These are phyloP conservation scores for Penstemon barbatus DNA, from an alignment of 257 asterid species.

Conservation along the genomic window DNA sequence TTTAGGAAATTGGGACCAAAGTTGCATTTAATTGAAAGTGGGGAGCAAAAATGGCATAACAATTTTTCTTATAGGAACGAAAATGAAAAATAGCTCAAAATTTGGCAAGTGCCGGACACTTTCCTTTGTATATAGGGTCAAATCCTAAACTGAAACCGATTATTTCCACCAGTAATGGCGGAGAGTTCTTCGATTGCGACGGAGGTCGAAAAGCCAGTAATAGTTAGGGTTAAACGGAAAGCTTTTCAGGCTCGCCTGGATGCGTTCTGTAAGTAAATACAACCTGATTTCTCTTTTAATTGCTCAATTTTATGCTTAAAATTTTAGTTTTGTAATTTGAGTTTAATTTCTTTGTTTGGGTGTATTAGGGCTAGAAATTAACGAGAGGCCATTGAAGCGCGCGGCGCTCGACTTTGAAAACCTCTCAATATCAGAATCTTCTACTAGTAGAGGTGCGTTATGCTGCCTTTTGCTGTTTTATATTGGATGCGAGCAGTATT, in stretches of 20 bases:
- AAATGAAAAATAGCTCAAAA: no score
- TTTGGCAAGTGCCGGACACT: no score
- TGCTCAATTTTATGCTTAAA: background rate
- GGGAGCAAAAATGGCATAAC: no score
- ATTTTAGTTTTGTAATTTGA: conserved; percentile 11
- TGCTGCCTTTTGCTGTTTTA: background rate
- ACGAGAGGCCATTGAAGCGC: conserved; percentile 72
- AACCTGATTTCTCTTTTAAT: background rate
- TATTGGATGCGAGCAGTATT: no score
- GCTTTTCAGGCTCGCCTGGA: conserved; percentile 56
- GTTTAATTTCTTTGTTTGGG: background rate
- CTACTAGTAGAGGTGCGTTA: conserved; percentile 55
- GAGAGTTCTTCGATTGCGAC: conserved; percentile 36
- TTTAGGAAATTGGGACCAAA: no score
- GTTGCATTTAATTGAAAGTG: no score
- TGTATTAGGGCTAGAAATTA: conserved; percentile 81
- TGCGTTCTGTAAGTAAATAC: conserved; percentile 66
- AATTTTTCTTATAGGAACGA: no score
- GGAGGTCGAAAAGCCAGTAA: conserved; percentile 50
- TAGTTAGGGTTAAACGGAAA: conserved; percentile 90
- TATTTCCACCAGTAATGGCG: conserved; percentile 42
- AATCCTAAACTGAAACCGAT: background rate
- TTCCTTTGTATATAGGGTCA: no score
- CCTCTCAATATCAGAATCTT: conserved; percentile 66
- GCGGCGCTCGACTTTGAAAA: conserved; percentile 68